Base-by-base conservation (phyloP, 2,329 filamentous ascomycete genomes). In the Madurella mycetomatis region DNA sequence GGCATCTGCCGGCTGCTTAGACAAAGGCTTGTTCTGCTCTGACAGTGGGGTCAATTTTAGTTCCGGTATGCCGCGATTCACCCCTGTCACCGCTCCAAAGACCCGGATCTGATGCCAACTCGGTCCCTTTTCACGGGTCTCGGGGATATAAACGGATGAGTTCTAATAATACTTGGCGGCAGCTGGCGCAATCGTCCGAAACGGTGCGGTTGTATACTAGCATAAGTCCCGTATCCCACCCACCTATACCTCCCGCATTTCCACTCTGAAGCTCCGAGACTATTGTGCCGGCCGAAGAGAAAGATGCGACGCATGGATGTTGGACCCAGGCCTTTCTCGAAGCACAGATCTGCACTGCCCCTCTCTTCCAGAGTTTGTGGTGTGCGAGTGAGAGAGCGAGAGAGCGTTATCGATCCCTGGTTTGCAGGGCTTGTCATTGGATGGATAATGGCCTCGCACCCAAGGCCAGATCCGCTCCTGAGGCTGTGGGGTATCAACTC, bases 151-250 rank as follows among this genome's bases (percentile, higher is more conserved):
- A 17, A 42, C 15, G 34, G 39, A 47, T 25, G 41, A 19, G 39
- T 43, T 56, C 54, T 52, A 57, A 51, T 49, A 59, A 53, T 56
- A 45, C 40, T 50, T 40, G n/a, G 53, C 17, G 42, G 41, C 42
- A 39, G 40, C 34, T 40, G 41, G 49, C 47, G 37, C 46, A 49
- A 49, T 25, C 25, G 25, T 25, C 41, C 49, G 49, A 49, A 30
- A 45, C 19, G n/a, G 53, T 44, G 40, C 41, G 41, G 1, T n/a
- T n/a, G 37, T 13, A 19, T 25, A n/a, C n/a, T n/a, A n/a, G n/a
- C n/a, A n/a, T 17, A 15, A 41, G 47, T 42, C 47, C 43, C 30
- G 15, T n/a, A 25, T 25, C 25, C 16, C 17, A 34, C 9, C 46
- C 32, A 11, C 15, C 17, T 34, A 5, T 13, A 19, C n/a, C 15